These are phyloP conservation scores for Penicillium brevicompactum DNA, from an alignment of 2,329 filamentous ascomycete genomes.

Conservation along the genomic window DNA sequence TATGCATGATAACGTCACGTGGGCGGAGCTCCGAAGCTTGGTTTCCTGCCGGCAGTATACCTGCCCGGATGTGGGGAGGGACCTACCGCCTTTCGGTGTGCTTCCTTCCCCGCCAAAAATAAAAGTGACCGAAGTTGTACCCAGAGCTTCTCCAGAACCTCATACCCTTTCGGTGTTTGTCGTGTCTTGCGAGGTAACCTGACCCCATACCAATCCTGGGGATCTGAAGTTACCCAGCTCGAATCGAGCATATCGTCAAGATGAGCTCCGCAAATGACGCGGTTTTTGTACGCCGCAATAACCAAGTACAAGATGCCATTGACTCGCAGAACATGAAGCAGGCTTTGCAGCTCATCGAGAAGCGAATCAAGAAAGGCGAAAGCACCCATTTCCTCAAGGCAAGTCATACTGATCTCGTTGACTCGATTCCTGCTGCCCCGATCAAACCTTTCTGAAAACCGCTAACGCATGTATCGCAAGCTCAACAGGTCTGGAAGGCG, in stretches of 20 bases:
- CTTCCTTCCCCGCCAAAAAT: constrained; percentile 24
- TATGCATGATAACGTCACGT: neutral
- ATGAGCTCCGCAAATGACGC: constrained; percentile 42
- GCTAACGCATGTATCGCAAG: neutral
- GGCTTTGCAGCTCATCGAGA: constrained; percentile 52
- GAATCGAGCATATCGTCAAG: constrained; percentile 4
- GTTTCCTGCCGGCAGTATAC: constrained; percentile 7
- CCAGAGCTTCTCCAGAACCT: neutral
- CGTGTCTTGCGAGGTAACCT: constrained; percentile 31
- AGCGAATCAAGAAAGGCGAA: constrained; percentile 59
- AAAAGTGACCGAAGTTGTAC: constrained; percentile 7
- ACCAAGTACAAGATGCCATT: constrained; percentile 53
- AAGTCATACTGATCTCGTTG: constrained; percentile 9
- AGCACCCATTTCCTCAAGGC: constrained; percentile 46
- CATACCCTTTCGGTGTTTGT: constrained; percentile 16
- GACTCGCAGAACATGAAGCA: constrained; percentile 52
- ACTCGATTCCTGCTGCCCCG: neutral
- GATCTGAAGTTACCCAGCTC: neutral
- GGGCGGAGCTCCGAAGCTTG: neutral
- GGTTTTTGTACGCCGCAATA: constrained; percentile 49
- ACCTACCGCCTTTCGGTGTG: constrained; percentile 19
- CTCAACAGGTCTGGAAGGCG: constrained; percentile 46
- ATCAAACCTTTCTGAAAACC: neutral
- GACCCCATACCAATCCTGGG: neutral
- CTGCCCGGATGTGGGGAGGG: constrained; percentile 1